phyloP scores from a whole-genome alignment of 192 early-diverging fungal genomes.

The Spinellus fusiger region DNA sequence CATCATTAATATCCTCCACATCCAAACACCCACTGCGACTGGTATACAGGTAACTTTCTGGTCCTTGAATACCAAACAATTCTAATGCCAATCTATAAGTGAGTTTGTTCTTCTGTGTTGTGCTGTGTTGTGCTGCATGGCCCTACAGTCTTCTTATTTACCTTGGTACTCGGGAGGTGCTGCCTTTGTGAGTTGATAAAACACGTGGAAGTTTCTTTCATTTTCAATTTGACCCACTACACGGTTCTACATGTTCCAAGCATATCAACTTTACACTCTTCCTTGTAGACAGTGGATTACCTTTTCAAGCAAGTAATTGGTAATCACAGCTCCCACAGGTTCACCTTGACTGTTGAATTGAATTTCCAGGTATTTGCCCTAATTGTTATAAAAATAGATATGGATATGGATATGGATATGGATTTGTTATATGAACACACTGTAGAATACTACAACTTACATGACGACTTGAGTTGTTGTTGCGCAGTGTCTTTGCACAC shows the following conservation, averaged over 20 bases:
- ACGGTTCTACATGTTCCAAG: constrained; percentile 55
- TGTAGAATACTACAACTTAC: constrained; percentile 37
- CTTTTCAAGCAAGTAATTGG: constrained; percentile 97
- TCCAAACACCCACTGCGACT: constrained; percentile 65
- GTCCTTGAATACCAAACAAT: constrained; percentile 66
- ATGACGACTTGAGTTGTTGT: constrained; percentile 98
- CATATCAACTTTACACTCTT: neutral
- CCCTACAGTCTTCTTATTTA: too few relatives aligned
- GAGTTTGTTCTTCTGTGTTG: too few relatives aligned
- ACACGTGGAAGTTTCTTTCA: constrained; percentile 98
- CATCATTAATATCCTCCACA: constrained; percentile 93
- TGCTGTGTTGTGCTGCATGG: too few relatives aligned
- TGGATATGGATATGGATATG: neutral
- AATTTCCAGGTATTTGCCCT: constrained; percentile 99
- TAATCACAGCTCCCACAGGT: constrained; percentile 94
- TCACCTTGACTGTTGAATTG: constrained; percentile 89
- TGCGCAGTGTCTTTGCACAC: constrained; percentile 96
- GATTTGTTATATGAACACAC: neutral
- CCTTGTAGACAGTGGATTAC: constrained; percentile 25
- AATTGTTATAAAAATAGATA: neutral
- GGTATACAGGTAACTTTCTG: constrained; percentile 75
- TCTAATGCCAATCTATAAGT: too few relatives aligned
- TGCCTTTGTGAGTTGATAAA: constrained; percentile 87
- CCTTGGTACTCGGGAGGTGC: constrained; percentile 66
- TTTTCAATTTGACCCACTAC: constrained; percentile 90